Conservation (phyloP, 2,329 filamentous ascomycete species). For the Phaeosphaeria sp. region DNA sequence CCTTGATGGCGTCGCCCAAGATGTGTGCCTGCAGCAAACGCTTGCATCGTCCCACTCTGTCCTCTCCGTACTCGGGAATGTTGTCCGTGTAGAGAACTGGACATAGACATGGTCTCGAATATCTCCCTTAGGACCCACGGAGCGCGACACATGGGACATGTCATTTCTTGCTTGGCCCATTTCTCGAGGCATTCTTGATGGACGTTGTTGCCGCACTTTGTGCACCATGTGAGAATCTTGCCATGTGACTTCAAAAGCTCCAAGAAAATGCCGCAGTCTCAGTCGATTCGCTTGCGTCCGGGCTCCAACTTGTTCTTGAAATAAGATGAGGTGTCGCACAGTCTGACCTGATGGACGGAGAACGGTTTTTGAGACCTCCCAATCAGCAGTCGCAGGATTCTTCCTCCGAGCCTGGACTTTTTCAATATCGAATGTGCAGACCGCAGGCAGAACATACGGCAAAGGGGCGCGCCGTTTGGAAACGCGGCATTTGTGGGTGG, state of each 20-base stretch:
- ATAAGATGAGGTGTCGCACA: background rate
- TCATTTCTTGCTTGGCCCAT: background rate
- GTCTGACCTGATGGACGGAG: background rate
- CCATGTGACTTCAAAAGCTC: background rate
- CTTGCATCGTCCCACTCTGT: background rate
- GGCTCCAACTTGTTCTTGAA: background rate
- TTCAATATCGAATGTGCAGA: background rate
- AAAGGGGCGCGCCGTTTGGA: background rate
- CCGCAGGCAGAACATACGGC: background rate
- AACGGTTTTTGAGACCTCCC: background rate
- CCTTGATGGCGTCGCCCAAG: background rate
- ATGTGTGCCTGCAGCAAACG: background rate
- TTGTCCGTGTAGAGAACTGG: background rate
- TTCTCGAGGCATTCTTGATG: background rate
- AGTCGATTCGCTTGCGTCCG: background rate
- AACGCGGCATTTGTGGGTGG: background rate
- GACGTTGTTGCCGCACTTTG: background rate
- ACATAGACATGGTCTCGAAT: background rate
- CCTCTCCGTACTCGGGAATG: background rate
- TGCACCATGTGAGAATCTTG: background rate
- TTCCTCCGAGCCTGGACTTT: background rate
- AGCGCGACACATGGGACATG: background rate
- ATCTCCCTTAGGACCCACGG: background rate
- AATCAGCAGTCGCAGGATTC: background rate
- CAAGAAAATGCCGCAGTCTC: background rate